Conservation (phyloP, 345 rosid genomes). For the Eucalyptus caleyi region DNA sequence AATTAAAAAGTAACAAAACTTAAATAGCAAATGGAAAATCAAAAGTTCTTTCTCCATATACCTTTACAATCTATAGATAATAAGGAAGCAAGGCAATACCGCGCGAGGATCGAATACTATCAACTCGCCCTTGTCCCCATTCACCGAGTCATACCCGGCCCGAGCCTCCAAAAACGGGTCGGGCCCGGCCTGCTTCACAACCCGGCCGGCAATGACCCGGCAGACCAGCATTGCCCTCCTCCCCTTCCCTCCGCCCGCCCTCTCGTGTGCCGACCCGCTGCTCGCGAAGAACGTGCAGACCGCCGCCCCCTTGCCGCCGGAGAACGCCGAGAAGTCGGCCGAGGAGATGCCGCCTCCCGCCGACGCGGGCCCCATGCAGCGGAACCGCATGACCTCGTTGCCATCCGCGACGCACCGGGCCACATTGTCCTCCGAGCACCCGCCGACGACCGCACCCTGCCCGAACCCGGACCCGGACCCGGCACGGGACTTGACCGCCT, state of each 20-base stretch:
- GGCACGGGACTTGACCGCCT: conserved; percentile 46
- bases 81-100: conserved; percentile 89
- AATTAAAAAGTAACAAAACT: not conserved
- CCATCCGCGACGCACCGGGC: conserved; percentile 90
- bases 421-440: conserved; percentile 42
- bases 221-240: conserved; percentile 92
- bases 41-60: not conserved
- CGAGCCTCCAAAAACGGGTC: conserved; percentile 30
- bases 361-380: conserved; percentile 59
- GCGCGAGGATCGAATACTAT: conserved; percentile 83
- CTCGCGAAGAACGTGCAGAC: conserved; percentile 58
- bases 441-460: not conserved
- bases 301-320: conserved; percentile 38
- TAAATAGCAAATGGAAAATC: not conserved
- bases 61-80: conserved; percentile 79
- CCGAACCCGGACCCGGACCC: conserved; percentile 20
- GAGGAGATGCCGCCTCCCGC: conserved; percentile 19
- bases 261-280: conserved; percentile 74
- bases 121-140: conserved; percentile 75
- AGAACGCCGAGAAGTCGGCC: not conserved
- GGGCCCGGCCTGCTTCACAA: conserved; percentile 26
- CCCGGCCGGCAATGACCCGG: conserved; percentile 88
- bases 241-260: conserved; percentile 74
- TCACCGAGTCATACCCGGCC: conserved; percentile 77
- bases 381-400: conserved; percentile 94